Evolutionary conservation across 2,329 filamentous ascomycete species (phyloP).

Genomic region (Talaromyces sp.): DNA sequence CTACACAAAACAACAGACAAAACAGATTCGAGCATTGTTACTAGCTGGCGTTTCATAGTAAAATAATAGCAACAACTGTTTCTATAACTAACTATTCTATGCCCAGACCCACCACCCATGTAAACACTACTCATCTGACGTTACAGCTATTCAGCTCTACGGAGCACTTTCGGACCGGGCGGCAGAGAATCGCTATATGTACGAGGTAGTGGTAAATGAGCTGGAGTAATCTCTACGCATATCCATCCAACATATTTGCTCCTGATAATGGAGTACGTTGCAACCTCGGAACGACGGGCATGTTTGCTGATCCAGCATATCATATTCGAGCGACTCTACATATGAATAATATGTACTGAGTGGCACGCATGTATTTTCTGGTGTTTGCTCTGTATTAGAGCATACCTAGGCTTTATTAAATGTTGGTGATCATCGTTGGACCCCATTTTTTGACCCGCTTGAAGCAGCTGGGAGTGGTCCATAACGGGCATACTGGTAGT

Average conservation of each 20-base stretch:
- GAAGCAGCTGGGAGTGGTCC: background rate
- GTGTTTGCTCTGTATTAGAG: too few relatives aligned
- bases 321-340: background rate
- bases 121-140: background rate
- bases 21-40: background rate
- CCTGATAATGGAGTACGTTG: background rate
- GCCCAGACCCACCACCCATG: background rate
- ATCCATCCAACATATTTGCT: background rate
- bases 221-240: background rate
- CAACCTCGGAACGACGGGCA: background rate
- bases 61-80: background rate
- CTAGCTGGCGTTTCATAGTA: background rate
- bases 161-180: background rate
- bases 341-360: background rate
- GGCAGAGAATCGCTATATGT: background rate
- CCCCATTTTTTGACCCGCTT: background rate
- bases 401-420: background rate
- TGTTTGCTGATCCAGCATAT: conserved; percentile 1
- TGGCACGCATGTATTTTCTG: too few relatives aligned
- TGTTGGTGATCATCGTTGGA: background rate
- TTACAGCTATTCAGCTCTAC: background rate
- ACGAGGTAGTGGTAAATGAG: background rate
- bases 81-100: background rate
- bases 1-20: background rate
- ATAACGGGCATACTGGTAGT: background rate